Base-by-base conservation (phyloP, 2,329 filamentous ascomycete species). In the Aspergillus fumigatus region DNA sequence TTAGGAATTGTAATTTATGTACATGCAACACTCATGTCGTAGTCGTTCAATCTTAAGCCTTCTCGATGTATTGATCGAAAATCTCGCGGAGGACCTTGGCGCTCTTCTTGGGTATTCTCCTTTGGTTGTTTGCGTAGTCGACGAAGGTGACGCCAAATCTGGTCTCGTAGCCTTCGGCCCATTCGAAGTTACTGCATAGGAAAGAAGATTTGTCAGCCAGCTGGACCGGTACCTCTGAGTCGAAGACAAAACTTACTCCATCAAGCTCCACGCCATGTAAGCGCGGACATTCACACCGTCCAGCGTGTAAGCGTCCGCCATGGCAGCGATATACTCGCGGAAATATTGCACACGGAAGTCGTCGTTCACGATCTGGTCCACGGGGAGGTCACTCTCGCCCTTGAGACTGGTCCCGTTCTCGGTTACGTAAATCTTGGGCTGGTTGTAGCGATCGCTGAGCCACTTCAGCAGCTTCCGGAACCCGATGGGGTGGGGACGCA, bases 151-250 rank as follows among this genome's bases (percentile, higher is more conserved):
- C 89, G 26, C 90, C 90, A 67, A 95, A 95, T 43, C 90, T 83
- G 47, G 90, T 94, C 77, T 90, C 87, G 69, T 93, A 96, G 10
- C 90, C 90, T 72, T 95, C 90, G n/a, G 90, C 89, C 89, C 89
- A 93, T 75, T 93, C 90, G 67, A 93, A 93, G 78, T 93, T 93
- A 75, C 81, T 84, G 66, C 19, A 55, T 38, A 32, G 43, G 58
- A 50, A 50, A 40, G 57, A 19, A 56, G 32, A 54, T 57, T 51
- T 55, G 53, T 58, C 32, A 62, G 43, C 26, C n/a, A 10, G 17
- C 43, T 4, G 25, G 32, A 32, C 35, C 25, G 1, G 32, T 48
- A 47, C 49, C 26, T 41, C 1, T 41, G 27, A 23, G 25, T 48
- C 29, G 21, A 3, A 32, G 27, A 17, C 17, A 19, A 23, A 54